Conservation (phyloP, 1,139 yeast genomes). For the Geotrichum carabidarum region DNA sequence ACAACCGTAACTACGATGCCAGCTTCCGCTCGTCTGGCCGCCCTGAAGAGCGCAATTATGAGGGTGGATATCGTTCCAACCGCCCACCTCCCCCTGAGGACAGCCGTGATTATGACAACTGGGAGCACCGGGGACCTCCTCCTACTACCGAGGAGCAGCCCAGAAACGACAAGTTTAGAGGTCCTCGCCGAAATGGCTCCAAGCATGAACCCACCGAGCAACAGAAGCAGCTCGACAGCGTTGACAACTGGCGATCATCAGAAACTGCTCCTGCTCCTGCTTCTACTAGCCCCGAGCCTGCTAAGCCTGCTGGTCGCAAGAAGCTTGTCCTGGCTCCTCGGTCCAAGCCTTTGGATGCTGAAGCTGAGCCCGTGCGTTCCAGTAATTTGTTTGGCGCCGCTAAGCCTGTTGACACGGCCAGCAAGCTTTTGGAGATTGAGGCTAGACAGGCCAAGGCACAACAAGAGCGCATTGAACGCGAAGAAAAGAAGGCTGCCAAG, state of each 20-base stretch:
- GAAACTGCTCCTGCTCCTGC: slow-evolving; percentile 14
- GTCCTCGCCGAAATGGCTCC: slow-evolving; percentile 7
- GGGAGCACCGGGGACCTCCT: slow-evolving; percentile 38
- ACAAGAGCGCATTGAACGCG: slow-evolving; percentile 29
- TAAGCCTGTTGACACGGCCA: slow-evolving; percentile 40
- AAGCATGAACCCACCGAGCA: not conserved
- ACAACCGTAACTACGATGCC: slow-evolving; percentile 34
- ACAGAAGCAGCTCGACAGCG: not conserved
- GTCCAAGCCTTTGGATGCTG: slow-evolving; percentile 27
- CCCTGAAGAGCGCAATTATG: slow-evolving; percentile 21
- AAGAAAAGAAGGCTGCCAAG: slow-evolving; percentile 22
- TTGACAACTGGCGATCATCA: slow-evolving; percentile 16
- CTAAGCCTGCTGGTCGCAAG: slow-evolving; percentile 23
- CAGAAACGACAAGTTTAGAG: slow-evolving; percentile 12
- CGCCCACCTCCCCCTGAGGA: slow-evolving; percentile 26
- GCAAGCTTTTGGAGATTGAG: slow-evolving; percentile 31
- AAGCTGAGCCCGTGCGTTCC: slow-evolving; percentile 28
- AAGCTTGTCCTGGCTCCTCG: slow-evolving; percentile 33
- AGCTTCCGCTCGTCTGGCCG: slow-evolving; percentile 43
- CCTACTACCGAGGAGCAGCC: slow-evolving; percentile 20
- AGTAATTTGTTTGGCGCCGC: slow-evolving; percentile 37
- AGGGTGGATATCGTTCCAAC: slow-evolving; percentile 30
- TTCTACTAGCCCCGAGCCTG: slow-evolving; percentile 18
- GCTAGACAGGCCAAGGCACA: slow-evolving; percentile 30
- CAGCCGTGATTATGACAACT: slow-evolving; percentile 33